Evolutionary conservation across 331 rosid genomes (phyloP), one percentile per base, ranked within the genome.

Genomic region (Cydonia oblonga): DNA sequence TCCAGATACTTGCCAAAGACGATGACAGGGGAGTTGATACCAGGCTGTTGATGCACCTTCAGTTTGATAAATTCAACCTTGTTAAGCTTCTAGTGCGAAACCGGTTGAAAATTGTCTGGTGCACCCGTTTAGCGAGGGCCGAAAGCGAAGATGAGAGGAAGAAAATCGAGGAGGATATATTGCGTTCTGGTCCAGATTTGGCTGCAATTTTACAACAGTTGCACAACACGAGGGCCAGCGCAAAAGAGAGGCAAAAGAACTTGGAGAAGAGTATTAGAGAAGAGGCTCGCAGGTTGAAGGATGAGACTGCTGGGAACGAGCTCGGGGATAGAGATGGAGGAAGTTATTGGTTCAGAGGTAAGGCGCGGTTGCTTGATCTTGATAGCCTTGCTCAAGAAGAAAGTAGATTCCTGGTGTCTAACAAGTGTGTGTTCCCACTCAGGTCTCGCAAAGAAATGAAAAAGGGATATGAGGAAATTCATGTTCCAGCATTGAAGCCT

Each of bases 191-290:
- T 60, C 79, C 89, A 0, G 95, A 91, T 53, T 84, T 90, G 87
- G 87, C 82, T 69, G 84, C 92, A 7, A 93, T 91, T 76, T 78
- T 93, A 69, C 96, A 93, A 81, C 98, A 93, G 87, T 79, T 93
- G 79, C 93, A 86, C 61, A 90, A 92, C 25, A 93, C 96, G 0
- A 84, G 96, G 78, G 92, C 95, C 0, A 84, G 88, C 53, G 96
- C 96, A 0, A 89, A 85, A 81, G 98, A 93, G 89, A 89, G 97
- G 80, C 92, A 89, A 49, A 86, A 89, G 84, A 93, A 82, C 64
- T 78, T 93, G 81, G 98, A 90, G 83, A 90, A 89, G 81, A 89
- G 96, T 75, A 89, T 90, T 16, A 85, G 96, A 76, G 96, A 93
- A 67, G 97, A 93, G 86, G 97, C 97, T 11, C 81, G 96, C 2